These are phyloP conservation scores for Heritiera fomes DNA, from an alignment of 345 rosid genomes.

Conservation along the genomic window DNA sequence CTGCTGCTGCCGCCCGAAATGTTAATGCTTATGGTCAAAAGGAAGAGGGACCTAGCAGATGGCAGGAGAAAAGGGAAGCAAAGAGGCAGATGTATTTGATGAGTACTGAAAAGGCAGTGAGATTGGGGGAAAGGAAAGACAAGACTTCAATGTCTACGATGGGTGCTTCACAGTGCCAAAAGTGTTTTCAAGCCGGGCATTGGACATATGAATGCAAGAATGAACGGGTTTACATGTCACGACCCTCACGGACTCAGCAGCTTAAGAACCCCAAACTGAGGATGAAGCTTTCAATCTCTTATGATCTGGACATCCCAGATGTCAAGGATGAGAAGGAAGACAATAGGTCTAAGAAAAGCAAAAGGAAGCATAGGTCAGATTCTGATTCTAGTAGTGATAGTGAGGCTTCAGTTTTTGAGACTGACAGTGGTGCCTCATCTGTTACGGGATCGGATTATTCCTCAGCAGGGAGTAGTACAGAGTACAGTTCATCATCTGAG, in stretches of 20 bases:
- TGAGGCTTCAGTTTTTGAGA: slow-evolving; percentile 90
- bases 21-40: slow-evolving; percentile 98
- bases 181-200: slow-evolving; percentile 86
- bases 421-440: slow-evolving; percentile 64
- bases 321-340: slow-evolving; percentile 46
- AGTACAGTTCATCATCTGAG: slow-evolving; percentile 68
- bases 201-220: slow-evolving; percentile 98
- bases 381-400: slow-evolving; percentile 72
- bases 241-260: slow-evolving; percentile 92
- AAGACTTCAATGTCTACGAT: slow-evolving; percentile 47
- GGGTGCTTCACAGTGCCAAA: slow-evolving; percentile 84
- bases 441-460: slow-evolving; percentile 64
- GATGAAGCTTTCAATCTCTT: slow-evolving; percentile 54
- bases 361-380: slow-evolving; percentile 72
- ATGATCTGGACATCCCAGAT: slow-evolving; percentile 55
- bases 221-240: slow-evolving; percentile 82
- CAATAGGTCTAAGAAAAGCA: slow-evolving; percentile 68
- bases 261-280: slow-evolving; percentile 86
- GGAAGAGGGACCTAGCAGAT: slow-evolving; percentile 98
- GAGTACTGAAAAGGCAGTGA: slow-evolving; percentile 95
- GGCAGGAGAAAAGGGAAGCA: slow-evolving; percentile 98
- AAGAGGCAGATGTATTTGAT: slow-evolving; percentile 96
- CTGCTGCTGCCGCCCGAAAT: slow-evolving; percentile 86
- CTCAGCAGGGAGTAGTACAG: slow-evolving; percentile 63
- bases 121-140: slow-evolving; percentile 92